Evolutionary conservation across 768 basidiomycete genomes (phyloP).

Genomic region (Russula vinacea): DNA sequence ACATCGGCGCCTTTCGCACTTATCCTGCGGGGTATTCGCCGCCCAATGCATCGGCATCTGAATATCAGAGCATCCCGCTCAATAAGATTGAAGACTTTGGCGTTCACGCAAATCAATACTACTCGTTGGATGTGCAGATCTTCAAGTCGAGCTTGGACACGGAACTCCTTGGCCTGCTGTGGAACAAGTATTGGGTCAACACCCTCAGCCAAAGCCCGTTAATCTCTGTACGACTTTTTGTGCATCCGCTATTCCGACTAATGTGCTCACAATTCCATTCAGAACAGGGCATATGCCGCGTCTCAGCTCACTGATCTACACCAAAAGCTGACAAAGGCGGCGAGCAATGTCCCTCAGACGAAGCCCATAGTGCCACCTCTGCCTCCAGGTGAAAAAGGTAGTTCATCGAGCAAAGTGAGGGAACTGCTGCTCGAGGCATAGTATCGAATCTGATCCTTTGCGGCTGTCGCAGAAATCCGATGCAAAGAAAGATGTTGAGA

Average conservation of each 20-base stretch:
- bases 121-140: slow-evolving; percentile 88
- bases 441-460: slow-evolving; percentile 3
- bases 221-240: slow-evolving; percentile 63
- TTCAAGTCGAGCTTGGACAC: slow-evolving; percentile 91
- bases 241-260: neutral
- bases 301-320: slow-evolving; percentile 88
- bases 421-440: neutral
- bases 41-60: slow-evolving; percentile 60
- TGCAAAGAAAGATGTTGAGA: slow-evolving; percentile 80
- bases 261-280: neutral
- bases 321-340: slow-evolving; percentile 80
- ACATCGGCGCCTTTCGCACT: slow-evolving; percentile 98
- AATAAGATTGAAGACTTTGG: slow-evolving; percentile 99
- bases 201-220: slow-evolving; percentile 91
- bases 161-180: slow-evolving; percentile 82
- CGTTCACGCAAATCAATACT: slow-evolving; percentile 96
- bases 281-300: slow-evolving; percentile 95
- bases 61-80: slow-evolving; percentile 95
- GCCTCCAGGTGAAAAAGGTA: slow-evolving; percentile 45
- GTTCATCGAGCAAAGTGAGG: slow-evolving; percentile 46
- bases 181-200: slow-evolving; percentile 99
- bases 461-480: slow-evolving; percentile 45
- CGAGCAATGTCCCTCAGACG: slow-evolving; percentile 53
- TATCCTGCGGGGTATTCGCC: slow-evolving; percentile 96
- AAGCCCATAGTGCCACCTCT: slow-evolving; percentile 51